A percentile compares a stretch with the other conserved stretches of the same genome.
These are phyloP conservation scores for Styphnolobium japonicum DNA, from an alignment of 306 rosid genomes.

Conservation along the genomic window DNA sequence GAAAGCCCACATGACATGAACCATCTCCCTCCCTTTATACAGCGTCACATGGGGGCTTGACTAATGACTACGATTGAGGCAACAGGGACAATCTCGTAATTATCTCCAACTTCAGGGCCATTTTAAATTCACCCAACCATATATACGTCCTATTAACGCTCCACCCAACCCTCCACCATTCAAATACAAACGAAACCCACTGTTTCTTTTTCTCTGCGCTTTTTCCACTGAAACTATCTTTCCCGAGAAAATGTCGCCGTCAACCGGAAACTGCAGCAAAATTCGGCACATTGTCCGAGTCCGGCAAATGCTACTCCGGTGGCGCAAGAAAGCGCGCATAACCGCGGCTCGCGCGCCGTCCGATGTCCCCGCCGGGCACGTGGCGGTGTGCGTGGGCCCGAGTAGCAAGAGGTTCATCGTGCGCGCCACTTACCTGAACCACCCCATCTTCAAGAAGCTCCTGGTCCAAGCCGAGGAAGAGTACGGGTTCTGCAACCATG, in stretches of 20 bases:
- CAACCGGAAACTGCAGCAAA: constrained; percentile 49
- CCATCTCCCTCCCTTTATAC: not conserved
- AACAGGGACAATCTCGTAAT: constrained; percentile 53
- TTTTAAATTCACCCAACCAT: not conserved
- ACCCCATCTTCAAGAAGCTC: constrained; percentile 81
- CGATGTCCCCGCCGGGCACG: constrained; percentile 86
- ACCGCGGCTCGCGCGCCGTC: constrained; percentile 34
- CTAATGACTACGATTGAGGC: constrained; percentile 8
- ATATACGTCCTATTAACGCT: not conserved
- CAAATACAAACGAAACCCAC: not conserved
- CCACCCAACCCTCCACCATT: not conserved
- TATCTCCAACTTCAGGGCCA: constrained; percentile 41
- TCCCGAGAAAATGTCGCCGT: constrained; percentile 36
- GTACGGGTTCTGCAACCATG: constrained; percentile 81
- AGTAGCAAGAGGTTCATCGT: constrained; percentile 63
- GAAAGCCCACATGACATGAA: constrained; percentile 41
- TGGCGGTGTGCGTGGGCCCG: constrained; percentile 80
- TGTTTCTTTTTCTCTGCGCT: not conserved
- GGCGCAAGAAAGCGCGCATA: constrained; percentile 62
- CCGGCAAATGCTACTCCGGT: constrained; percentile 81
- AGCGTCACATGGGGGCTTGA: constrained; percentile 42
- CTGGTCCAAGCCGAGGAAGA: constrained; percentile 82
- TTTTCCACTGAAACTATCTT: no score
- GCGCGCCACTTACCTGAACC: constrained; percentile 76
- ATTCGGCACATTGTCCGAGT: constrained; percentile 80